Percentiles rank a stretch among this genome's conserved stretches.
Evolutionary conservation across 75 land plant species (phyloP).

Genomic region (Ceratopteris richardii): DNA sequence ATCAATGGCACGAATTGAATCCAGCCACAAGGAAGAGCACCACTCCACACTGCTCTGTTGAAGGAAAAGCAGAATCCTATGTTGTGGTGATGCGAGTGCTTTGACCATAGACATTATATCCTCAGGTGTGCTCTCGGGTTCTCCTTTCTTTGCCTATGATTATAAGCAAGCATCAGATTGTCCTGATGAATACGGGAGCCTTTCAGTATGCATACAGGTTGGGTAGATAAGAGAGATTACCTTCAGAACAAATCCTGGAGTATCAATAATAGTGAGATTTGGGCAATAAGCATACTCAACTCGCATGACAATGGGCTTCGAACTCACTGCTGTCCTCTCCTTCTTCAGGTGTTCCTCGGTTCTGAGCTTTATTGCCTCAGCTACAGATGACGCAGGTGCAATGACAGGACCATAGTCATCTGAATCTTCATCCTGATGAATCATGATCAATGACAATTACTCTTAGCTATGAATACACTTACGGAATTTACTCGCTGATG

Average conservation of each 20-base stretch:
- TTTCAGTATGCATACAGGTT: not conserved
- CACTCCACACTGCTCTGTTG: conserved; percentile 99
- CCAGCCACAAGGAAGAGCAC: conserved; percentile 97
- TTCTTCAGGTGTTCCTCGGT: conserved; percentile 76
- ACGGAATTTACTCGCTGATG: no score
- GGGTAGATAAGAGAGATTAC: conserved; percentile 23
- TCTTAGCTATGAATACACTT: no score
- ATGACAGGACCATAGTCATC: conserved; percentile 90
- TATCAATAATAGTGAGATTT: conserved; percentile 91
- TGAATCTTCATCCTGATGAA: conserved; percentile 70
- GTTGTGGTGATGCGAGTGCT: conserved; percentile 73
- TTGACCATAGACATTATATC: conserved; percentile 89
- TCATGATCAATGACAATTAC: no score
- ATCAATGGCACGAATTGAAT: conserved; percentile 79
- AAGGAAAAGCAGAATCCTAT: conserved; percentile 78
- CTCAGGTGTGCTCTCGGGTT: conserved; percentile 91
- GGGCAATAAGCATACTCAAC: conserved; percentile 96
- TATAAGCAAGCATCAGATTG: not conserved
- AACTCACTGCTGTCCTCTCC: conserved; percentile 59
- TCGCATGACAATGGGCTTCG: conserved; percentile 96
- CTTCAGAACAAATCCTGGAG: conserved; percentile 96
- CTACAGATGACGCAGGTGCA: conserved; percentile 49
- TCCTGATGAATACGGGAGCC: not conserved
- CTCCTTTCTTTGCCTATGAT: conserved; percentile 83
- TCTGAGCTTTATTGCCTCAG: conserved; percentile 62